phyloP scores from a whole-genome alignment of 208 protist genomes.

The Leishmania turanica region DNA sequence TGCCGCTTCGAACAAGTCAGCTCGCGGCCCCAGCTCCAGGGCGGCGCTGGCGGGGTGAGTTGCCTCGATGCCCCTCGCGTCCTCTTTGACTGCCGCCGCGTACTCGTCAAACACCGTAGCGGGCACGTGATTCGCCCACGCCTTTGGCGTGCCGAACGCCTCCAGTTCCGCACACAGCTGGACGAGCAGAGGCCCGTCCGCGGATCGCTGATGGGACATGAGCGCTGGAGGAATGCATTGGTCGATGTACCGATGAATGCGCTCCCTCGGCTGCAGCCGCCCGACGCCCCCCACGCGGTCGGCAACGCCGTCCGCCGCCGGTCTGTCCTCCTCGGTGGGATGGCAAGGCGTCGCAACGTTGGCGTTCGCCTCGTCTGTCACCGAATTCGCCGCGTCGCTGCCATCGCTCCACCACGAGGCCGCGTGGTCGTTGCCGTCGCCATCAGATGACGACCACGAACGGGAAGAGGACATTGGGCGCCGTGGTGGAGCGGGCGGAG shows the following conservation, averaged over 20 bases:
- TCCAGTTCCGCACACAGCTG: slow-evolving; percentile 22
- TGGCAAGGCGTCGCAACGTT: not conserved
- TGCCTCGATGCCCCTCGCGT: not conserved
- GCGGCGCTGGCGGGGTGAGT: not conserved
- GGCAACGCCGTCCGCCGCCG: not conserved
- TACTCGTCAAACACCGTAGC: slow-evolving; percentile 10
- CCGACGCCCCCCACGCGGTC: not conserved
- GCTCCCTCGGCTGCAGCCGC: slow-evolving; percentile 10
- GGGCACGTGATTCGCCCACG: slow-evolving; percentile 11
- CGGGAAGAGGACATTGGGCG: not conserved
- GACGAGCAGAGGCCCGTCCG: slow-evolving; percentile 11
- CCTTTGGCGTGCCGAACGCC: slow-evolving; percentile 12
- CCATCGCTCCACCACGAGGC: not conserved
- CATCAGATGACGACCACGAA: slow-evolving; percentile 2
- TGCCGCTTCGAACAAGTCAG: not conserved
- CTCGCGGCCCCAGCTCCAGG: not conserved
- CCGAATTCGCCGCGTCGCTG: slow-evolving; percentile 1
- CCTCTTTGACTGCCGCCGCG: not conserved
- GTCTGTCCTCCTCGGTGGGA: not conserved
- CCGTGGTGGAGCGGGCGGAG: not conserved
- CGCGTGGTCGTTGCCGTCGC: not conserved
- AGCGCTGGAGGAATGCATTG: slow-evolving; percentile 22
- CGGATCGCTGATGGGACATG: slow-evolving; percentile 19
- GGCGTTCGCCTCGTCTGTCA: not conserved
- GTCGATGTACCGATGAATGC: slow-evolving; percentile 33